These are phyloP conservation scores for Hyaloscypha bicolor DNA, from an alignment of 495 filamentous ascomycete species.

Conservation along the genomic window DNA sequence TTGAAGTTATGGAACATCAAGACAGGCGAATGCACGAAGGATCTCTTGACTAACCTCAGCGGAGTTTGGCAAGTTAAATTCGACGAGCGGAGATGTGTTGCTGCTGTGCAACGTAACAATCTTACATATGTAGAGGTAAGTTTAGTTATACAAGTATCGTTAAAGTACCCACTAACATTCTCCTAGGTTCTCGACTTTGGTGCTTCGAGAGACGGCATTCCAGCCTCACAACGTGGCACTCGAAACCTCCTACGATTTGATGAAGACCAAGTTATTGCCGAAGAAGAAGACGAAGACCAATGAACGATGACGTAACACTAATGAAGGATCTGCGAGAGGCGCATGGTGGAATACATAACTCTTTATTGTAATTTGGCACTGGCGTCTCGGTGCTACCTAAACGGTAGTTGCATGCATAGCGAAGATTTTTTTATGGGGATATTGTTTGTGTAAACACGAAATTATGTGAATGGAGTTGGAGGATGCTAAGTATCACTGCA, in stretches of 20 bases:
- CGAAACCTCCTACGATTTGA: constrained; percentile 71
- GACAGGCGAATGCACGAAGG: constrained; percentile 88
- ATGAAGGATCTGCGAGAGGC: not conserved
- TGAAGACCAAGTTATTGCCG: constrained; percentile 44
- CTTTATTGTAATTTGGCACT: constrained; percentile 10
- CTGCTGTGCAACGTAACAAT: constrained; percentile 90
- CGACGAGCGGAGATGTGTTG: constrained; percentile 92
- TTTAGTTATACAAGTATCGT: constrained; percentile 18
- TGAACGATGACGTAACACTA: constrained; percentile 4
- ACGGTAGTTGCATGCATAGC: constrained; percentile 26
- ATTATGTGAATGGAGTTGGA: not conserved
- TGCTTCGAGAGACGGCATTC: constrained; percentile 78
- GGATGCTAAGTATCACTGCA: constrained; percentile 7
- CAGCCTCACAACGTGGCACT: constrained; percentile 73
- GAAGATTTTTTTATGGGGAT: constrained; percentile 12
- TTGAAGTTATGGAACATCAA: constrained; percentile 99
- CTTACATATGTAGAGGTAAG: constrained; percentile 95
- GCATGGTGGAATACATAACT: not conserved
- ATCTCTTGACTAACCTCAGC: constrained; percentile 92
- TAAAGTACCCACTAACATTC: not conserved
- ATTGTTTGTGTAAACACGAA: constrained; percentile 2
- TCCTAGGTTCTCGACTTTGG: constrained; percentile 86
- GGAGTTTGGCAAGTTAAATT: constrained; percentile 99
- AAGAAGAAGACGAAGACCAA: constrained; percentile 41
- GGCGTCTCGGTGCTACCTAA: constrained; percentile 6